Conservation (phyloP, 2,329 filamentous ascomycete species). For the Mycosphaerella sp. region DNA sequence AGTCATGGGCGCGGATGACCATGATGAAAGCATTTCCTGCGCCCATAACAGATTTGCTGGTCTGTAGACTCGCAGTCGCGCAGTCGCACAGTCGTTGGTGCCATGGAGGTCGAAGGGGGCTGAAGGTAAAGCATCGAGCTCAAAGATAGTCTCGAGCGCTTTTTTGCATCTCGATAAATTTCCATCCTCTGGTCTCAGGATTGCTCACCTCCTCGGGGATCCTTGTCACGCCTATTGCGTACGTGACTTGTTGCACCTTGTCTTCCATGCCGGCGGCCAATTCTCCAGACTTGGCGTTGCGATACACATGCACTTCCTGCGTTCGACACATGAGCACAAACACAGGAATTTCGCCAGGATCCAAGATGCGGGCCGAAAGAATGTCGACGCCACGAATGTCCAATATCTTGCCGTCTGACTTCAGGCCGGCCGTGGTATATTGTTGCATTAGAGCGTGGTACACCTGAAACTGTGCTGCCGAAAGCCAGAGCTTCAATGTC, state of each 20-base stretch:
- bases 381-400: constrained; percentile 95
- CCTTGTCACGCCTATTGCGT: constrained; percentile 92
- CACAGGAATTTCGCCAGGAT: constrained; percentile 82
- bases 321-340: constrained; percentile 96
- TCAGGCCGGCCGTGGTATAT: constrained; percentile 86
- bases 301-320: constrained; percentile 96
- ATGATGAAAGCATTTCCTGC: no score
- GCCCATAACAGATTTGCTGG: no score
- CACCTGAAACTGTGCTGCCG: constrained; percentile 90
- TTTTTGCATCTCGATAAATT: constrained; percentile 98
- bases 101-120: no score
- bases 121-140: constrained; percentile 24
- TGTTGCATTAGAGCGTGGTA: constrained; percentile 97
- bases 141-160: constrained; percentile 84
- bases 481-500: constrained; percentile 90
- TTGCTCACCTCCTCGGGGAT: constrained; percentile 95
- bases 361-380: constrained; percentile 69
- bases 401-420: constrained; percentile 89
- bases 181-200: constrained; percentile 92
- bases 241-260: constrained; percentile 95
- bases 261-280: constrained; percentile 97
- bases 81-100: no score
- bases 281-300: constrained; percentile 81
- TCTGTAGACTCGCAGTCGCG: no score
- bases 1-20: no score